phyloP scores from a whole-genome alignment of 768 basidiomycete genomes.

The Thelephora ganbajun region DNA sequence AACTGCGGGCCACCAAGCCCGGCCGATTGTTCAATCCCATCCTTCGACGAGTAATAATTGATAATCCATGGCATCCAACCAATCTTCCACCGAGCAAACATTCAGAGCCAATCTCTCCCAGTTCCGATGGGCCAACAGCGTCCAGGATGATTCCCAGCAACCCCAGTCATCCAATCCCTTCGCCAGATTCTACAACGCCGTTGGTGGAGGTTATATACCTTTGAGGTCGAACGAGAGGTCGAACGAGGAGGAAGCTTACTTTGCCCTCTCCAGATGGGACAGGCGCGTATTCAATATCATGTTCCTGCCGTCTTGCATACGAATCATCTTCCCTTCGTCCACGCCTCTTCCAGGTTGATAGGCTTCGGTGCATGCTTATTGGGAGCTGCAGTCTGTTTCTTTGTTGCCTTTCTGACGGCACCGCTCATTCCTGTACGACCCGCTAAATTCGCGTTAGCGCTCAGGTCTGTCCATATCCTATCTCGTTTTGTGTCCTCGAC shows the following conservation, averaged over 20 bases:
- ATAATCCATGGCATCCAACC: background rate
- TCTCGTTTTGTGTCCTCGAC: background rate
- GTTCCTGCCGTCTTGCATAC: conserved; percentile 1
- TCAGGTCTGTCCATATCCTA: conserved; percentile 36
- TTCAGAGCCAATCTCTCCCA: conserved; percentile 69
- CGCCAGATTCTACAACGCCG: conserved; percentile 73
- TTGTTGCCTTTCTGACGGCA: conserved; percentile 77
- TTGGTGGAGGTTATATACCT: conserved; percentile 83
- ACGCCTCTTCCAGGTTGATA: conserved; percentile 40
- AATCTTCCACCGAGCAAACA: conserved; percentile 35
- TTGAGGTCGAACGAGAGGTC: conserved; percentile 67
- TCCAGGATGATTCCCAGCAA: conserved; percentile 53
- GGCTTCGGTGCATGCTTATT: conserved; percentile 84
- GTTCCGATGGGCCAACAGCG: conserved; percentile 75
- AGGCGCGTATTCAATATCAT: conserved; percentile 30
- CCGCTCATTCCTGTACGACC: conserved; percentile 63
- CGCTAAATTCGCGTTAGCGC: conserved; percentile 82
- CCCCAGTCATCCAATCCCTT: conserved; percentile 46
- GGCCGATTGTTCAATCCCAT: too few species aligned
- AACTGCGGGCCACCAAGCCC: too few species aligned
- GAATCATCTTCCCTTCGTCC: background rate
- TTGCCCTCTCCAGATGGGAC: conserved; percentile 88
- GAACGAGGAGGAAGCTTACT: conserved; percentile 94
- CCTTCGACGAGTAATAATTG: too few species aligned
- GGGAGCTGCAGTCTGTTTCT: conserved; percentile 89